Percentiles rank a stretch among this genome's conserved stretches.
Conservation (phyloP, 441 rosid species). For the Macaranga tanarius region DNA sequence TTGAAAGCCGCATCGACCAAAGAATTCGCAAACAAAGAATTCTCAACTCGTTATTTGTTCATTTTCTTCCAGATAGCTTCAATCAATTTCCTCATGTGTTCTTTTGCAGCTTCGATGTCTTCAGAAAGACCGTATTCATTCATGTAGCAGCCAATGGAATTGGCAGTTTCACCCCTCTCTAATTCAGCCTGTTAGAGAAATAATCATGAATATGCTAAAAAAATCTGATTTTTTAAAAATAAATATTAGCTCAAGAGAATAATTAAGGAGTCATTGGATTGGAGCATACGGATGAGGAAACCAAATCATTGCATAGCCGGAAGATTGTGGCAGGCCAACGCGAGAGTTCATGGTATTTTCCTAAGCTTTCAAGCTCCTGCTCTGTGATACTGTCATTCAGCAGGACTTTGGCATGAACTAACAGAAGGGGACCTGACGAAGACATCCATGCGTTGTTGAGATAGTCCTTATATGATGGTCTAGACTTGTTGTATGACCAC, state of each 20-base stretch:
- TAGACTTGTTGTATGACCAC: conserved; percentile 14
- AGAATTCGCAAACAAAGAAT: conserved; percentile 4
- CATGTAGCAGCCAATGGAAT: conserved; percentile 36
- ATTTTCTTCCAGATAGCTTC: conserved; percentile 36
- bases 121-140: conserved; percentile 27
- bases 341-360: conserved; percentile 25
- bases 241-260: neutral
- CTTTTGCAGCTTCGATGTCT: conserved; percentile 18
- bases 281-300: conserved; percentile 24
- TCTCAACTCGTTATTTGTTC: conserved; percentile 18
- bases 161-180: conserved; percentile 37
- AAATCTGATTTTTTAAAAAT: too few relatives aligned
- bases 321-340: conserved; percentile 37
- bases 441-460: conserved; percentile 39
- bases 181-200: conserved; percentile 28
- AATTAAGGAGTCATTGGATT: neutral
- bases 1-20: conserved; percentile 28
- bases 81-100: conserved; percentile 21
- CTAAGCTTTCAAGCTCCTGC: conserved; percentile 18
- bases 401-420: conserved; percentile 29
- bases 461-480: conserved; percentile 29
- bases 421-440: conserved; percentile 28
- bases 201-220: neutral
- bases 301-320: conserved; percentile 39
- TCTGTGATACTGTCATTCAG: conserved; percentile 10